A percentile compares a stretch with the other conserved stretches of the same genome.
phyloP scores from a whole-genome alignment of 495 filamentous ascomycete genomes.

The Aspergillus conjunctus region DNA sequence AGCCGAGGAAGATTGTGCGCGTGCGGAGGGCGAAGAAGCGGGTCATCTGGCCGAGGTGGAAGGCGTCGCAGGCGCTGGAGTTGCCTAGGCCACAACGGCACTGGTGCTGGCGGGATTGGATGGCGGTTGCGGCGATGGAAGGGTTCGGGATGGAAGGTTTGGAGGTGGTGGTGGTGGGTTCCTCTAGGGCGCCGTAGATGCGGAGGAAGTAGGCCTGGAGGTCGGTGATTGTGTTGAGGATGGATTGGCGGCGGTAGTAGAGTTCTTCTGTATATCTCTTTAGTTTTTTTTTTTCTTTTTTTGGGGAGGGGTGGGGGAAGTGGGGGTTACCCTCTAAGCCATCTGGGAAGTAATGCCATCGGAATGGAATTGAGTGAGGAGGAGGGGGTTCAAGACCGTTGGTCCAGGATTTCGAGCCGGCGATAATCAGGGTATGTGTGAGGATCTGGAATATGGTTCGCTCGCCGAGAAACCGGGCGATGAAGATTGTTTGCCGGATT shows the following conservation, averaged over 20 bases:
- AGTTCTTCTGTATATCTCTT: slow-evolving; percentile 61
- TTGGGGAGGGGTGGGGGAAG: not conserved
- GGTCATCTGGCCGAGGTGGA: slow-evolving; percentile 83
- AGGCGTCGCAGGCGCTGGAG: slow-evolving; percentile 76
- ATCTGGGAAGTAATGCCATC: slow-evolving; percentile 75
- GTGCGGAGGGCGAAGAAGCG: slow-evolving; percentile 67
- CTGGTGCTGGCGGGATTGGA: slow-evolving; percentile 49
- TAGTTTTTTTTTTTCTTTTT: slow-evolving; percentile 12
- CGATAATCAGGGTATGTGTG: slow-evolving; percentile 60
- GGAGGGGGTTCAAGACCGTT: slow-evolving; percentile 31
- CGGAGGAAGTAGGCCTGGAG: slow-evolving; percentile 72
- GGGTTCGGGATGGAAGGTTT: slow-evolving; percentile 16
- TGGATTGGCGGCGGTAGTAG: slow-evolving; percentile 64
- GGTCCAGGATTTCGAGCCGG: slow-evolving; percentile 67
- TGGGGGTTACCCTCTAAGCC: slow-evolving; percentile 65
- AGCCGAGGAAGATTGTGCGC: slow-evolving; percentile 51
- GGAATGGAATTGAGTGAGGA: slow-evolving; percentile 36
- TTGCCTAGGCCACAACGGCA: slow-evolving; percentile 79
- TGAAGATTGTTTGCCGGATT: slow-evolving; percentile 42
- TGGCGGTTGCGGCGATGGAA: slow-evolving; percentile 19
- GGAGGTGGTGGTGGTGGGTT: slow-evolving; percentile 21
- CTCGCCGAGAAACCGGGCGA: slow-evolving; percentile 36
- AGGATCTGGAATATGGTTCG: slow-evolving; percentile 29
- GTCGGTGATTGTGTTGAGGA: slow-evolving; percentile 76
- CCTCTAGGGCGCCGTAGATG: slow-evolving; percentile 58